phyloP scores from a whole-genome alignment of 805 yeast genomes.

The Sugiyamaella americana region DNA sequence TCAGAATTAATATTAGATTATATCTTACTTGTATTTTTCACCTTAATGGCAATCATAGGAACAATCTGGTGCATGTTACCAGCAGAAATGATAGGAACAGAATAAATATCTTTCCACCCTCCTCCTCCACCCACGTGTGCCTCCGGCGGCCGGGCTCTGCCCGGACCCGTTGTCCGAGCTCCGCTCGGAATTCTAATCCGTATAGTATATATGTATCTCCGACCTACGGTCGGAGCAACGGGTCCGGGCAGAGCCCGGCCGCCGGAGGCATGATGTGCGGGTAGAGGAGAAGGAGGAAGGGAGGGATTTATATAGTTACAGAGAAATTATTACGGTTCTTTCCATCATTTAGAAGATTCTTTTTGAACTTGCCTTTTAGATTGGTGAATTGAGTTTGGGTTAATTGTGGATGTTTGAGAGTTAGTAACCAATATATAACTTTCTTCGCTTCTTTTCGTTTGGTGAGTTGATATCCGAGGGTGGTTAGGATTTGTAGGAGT shows the following conservation, averaged over 20 bases:
- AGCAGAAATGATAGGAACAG: background rate
- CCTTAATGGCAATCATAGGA: constrained; percentile 50
- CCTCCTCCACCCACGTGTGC: background rate
- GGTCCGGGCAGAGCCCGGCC: background rate
- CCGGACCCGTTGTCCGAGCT: background rate
- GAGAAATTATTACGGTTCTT: constrained; percentile 64
- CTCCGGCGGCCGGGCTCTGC: background rate
- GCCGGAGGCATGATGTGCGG: background rate
- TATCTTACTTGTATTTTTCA: constrained; percentile 41
- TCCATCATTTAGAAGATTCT: constrained; percentile 52
- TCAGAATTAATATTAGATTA: constrained; percentile 38
- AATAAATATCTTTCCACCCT: background rate
- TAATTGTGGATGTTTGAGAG: background rate
- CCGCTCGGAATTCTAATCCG: too few species aligned
- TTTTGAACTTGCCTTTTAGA: constrained; percentile 29
- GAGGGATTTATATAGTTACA: constrained; percentile 33
- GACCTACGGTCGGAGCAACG: background rate
- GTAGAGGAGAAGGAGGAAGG: background rate
- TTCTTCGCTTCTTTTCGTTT: constrained; percentile 58
- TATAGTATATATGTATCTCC: too few species aligned
- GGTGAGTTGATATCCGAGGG: constrained; percentile 52
- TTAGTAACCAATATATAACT: constrained; percentile 63
- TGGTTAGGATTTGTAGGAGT: constrained; percentile 42
- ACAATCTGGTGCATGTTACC: constrained; percentile 31
- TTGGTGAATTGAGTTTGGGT: constrained; percentile 33